phyloP scores from a whole-genome alignment of 768 basidiomycete species.

The Suillus hirtellus region DNA sequence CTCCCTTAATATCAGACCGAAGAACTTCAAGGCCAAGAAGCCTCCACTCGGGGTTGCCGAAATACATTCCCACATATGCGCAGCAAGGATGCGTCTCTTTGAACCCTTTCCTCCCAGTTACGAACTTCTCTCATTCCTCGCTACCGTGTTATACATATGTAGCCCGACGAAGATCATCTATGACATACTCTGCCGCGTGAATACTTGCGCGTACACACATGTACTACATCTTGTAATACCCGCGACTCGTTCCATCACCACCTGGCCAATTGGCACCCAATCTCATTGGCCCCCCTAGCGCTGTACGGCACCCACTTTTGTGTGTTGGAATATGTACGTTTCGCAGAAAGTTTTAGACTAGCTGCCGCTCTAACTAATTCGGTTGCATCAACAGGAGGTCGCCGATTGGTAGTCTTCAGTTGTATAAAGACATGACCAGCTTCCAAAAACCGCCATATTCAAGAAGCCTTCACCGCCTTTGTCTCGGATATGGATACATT shows the following conservation, averaged over 20 bases:
- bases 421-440: neutral
- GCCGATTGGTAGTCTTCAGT: neutral
- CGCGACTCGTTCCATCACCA: neutral
- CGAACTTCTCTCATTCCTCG: neutral
- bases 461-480: conserved; percentile 3
- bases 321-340: neutral
- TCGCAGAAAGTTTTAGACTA: neutral
- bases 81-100: neutral
- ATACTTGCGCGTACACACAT: neutral
- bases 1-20: neutral
- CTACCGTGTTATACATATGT: neutral
- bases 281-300: conserved; percentile 1
- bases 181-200: neutral
- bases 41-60: neutral
- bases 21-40: neutral
- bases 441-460: conserved; percentile 7
- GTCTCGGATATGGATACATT: conserved; percentile 8
- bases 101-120: conserved; percentile 4
- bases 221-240: neutral
- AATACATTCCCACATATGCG: conserved; percentile 1
- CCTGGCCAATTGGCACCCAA: neutral
- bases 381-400: neutral
- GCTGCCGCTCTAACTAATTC: neutral
- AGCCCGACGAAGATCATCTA: neutral
- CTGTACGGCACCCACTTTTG: neutral